These are phyloP conservation scores for Perilla frutescens DNA, from an alignment of 257 asterid species.

Conservation along the genomic window DNA sequence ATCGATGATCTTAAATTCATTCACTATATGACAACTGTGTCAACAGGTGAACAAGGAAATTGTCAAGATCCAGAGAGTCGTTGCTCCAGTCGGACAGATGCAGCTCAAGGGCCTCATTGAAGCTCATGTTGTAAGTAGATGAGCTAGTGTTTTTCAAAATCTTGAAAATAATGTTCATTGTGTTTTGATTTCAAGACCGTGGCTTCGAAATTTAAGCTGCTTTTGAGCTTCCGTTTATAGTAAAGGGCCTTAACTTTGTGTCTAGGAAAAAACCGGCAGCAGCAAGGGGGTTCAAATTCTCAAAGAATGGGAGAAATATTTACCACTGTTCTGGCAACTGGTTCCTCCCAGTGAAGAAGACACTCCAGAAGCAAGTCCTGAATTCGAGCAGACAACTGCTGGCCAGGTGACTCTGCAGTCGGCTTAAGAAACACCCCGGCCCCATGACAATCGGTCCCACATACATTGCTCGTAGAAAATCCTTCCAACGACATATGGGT, in stretches of 20 bases:
- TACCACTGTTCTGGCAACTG: conserved; percentile 92
- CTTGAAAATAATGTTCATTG: neutral
- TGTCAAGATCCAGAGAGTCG: conserved; percentile 96
- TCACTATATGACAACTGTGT: neutral
- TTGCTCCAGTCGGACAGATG: conserved; percentile 95
- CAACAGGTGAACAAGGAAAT: conserved; percentile 95
- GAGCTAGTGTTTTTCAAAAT: neutral
- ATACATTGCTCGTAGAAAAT: neutral
- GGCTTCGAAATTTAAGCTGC: neutral
- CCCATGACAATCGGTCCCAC: neutral
- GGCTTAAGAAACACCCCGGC: conserved; percentile 41
- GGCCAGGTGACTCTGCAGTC: conserved; percentile 74
- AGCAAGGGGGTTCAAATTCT: conserved; percentile 74
- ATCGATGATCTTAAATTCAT: neutral
- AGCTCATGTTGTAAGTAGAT: conserved; percentile 88
- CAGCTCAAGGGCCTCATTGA: conserved; percentile 91
- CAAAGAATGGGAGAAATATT: conserved; percentile 84
- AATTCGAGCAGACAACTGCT: conserved; percentile 65
- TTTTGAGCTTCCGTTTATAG: neutral
- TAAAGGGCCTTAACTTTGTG: neutral
- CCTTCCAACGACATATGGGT: neutral
- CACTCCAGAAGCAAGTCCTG: conserved; percentile 90
- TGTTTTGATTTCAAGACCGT: neutral
- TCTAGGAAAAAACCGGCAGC: conserved; percentile 93
- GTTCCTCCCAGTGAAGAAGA: conserved; percentile 99